Evolutionary conservation across 2,329 filamentous ascomycete genomes (phyloP).

Genomic region (Mycocentrospora acerina): DNA sequence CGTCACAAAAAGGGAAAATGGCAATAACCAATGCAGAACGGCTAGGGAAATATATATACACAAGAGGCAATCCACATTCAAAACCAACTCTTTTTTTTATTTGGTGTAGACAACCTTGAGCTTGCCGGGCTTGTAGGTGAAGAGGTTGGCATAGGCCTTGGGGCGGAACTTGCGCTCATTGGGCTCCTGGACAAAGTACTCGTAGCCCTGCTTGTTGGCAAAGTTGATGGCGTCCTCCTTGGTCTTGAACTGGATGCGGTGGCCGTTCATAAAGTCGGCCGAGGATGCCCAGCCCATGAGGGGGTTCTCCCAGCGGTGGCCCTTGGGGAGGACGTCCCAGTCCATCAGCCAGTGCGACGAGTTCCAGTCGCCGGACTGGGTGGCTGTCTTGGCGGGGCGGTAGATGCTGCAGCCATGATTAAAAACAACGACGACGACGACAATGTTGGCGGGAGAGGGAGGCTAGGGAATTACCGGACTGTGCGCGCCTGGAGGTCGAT

Average conservation of each 20-base stretch:
- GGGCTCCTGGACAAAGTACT: constrained; percentile 98
- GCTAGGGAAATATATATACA: constrained; percentile 35
- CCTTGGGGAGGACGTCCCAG: constrained; percentile 91
- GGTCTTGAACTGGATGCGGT: constrained; percentile 81
- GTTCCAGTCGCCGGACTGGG: constrained; percentile 89
- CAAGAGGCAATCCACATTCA: constrained; percentile 3
- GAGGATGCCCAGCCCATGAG: constrained; percentile 99
- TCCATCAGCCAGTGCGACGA: constrained; percentile 92
- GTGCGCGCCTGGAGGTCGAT: constrained; percentile 90
- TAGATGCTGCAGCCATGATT: constrained; percentile 68
- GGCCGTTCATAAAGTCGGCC: constrained; percentile 92
- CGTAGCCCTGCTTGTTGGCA: constrained; percentile 98
- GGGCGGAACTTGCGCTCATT: constrained; percentile 82
- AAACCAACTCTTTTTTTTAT: constrained; percentile 53
- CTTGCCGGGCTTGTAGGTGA: constrained; percentile 80
- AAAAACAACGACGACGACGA: background rate
- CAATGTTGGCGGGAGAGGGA: background rate
- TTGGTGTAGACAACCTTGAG: constrained; percentile 81
- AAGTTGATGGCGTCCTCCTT: constrained; percentile 96
- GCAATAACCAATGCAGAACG: too few relatives aligned
- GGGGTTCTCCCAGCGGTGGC: constrained; percentile 97
- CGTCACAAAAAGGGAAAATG: too few relatives aligned
- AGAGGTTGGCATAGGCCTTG: constrained; percentile 98
- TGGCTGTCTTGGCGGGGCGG: constrained; percentile 88
- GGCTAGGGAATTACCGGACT: constrained; percentile 68